These are phyloP conservation scores for Solanum phureja DNA, from an alignment of 257 asterid genomes.

Conservation along the genomic window DNA sequence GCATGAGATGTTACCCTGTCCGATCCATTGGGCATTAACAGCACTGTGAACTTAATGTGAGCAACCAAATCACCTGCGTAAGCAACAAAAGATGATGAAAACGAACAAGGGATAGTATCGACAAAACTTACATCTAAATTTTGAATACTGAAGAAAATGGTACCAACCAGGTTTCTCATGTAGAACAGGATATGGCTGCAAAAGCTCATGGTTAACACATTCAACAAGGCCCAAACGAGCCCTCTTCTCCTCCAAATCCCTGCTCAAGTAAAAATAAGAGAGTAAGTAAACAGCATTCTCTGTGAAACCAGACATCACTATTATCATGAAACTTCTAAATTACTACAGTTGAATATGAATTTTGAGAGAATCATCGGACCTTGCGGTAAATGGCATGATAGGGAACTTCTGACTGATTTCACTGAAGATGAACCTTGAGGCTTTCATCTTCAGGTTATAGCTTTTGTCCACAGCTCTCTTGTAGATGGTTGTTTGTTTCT, in stretches of 20 bases:
- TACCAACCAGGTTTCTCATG: constrained; percentile 83
- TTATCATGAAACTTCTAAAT: neutral
- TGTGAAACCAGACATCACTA: neutral
- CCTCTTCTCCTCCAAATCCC: constrained; percentile 97
- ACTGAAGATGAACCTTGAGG: constrained; percentile 84
- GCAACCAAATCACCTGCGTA: constrained; percentile 85
- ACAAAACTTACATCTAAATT: neutral
- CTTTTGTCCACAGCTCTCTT: constrained; percentile 90
- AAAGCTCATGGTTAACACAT: constrained; percentile 84
- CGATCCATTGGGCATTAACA: constrained; percentile 91
- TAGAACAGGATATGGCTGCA: constrained; percentile 93
- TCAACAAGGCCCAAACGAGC: constrained; percentile 84
- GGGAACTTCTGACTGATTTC: constrained; percentile 83
- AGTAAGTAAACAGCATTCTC: neutral
- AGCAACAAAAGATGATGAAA: neutral
- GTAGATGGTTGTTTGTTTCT: constrained; percentile 88
- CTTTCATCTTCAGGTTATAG: constrained; percentile 84
- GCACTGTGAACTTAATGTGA: constrained; percentile 81
- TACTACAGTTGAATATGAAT: neutral
- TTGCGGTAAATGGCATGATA: constrained; percentile 68
- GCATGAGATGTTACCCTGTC: constrained; percentile 76
- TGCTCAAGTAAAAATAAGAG: constrained; percentile 8
- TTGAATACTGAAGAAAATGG: neutral
- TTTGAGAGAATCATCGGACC: constrained; percentile 14
- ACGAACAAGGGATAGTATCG: neutral